Conservation (phyloP, 345 rosid genomes). For the Pugionium dolabratum region DNA sequence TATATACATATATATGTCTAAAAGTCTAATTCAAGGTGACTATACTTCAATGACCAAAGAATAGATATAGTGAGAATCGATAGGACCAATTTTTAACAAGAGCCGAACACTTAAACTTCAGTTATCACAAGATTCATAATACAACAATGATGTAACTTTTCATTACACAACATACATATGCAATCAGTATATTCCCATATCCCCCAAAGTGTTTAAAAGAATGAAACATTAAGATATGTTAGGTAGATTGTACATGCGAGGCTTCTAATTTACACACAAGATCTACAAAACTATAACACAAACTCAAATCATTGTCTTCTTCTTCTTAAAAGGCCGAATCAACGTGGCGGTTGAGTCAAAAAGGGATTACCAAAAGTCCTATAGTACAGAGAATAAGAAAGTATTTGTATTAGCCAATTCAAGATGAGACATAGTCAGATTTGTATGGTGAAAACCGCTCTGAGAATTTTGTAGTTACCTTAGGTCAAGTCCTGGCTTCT, state of each 20-base stretch:
- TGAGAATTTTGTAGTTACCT: conserved; percentile 46
- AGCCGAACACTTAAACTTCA: conserved; percentile 12
- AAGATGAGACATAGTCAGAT: conserved; percentile 9
- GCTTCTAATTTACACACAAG: conserved; percentile 39
- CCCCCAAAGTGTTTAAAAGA: conserved; percentile 35
- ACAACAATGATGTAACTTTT: conserved; percentile 23
- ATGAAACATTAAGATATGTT: conserved; percentile 34
- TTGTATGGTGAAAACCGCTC: conserved; percentile 2
- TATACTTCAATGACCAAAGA: conserved; percentile 5
- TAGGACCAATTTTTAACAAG: neutral
- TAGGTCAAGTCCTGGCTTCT: conserved; percentile 55
- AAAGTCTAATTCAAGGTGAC: neutral
- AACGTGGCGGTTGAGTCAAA: conserved; percentile 40
- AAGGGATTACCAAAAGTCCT: conserved; percentile 42
- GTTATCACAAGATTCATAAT: conserved; percentile 11
- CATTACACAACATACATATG: conserved; percentile 31
- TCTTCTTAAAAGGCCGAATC: conserved; percentile 25
- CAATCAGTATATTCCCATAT: conserved; percentile 22
- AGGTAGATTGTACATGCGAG: conserved; percentile 28
- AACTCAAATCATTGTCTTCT: conserved; percentile 28
- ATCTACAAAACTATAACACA: conserved; percentile 40
- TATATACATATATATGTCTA: neutral
- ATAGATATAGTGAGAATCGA: conserved; percentile 13
- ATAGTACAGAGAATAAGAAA: conserved; percentile 12
- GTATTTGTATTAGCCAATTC: conserved; percentile 16